phyloP scores from a whole-genome alignment of 2,329 filamentous ascomycete genomes.

The Colletotrichum incanum region DNA sequence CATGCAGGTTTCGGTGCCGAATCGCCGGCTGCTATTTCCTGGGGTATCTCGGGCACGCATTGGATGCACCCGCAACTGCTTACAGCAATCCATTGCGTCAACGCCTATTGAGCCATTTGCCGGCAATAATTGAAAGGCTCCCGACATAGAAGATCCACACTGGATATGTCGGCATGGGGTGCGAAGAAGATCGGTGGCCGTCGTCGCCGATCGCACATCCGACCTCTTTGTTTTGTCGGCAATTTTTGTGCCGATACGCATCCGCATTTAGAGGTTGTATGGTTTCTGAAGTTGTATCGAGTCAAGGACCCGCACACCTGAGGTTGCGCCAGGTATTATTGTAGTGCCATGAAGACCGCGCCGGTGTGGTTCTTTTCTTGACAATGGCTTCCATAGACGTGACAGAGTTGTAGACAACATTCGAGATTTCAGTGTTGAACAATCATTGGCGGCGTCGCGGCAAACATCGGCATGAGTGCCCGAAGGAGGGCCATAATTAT shows the following conservation, averaged over 20 bases:
- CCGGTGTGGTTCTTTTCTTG: neutral
- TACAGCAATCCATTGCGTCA: constrained; percentile 26
- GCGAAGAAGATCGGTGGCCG: constrained; percentile 23
- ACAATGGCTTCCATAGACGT: neutral
- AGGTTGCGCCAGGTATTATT: neutral
- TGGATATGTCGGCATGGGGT: constrained; percentile 32
- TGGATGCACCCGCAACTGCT: neutral
- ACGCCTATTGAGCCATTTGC: neutral
- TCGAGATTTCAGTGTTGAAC: neutral
- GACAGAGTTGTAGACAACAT: neutral
- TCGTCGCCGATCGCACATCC: constrained; percentile 24
- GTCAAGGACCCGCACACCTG: neutral
- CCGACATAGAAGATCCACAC: constrained; percentile 20
- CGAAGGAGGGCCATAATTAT: neutral
- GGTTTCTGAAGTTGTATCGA: neutral
- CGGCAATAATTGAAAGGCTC: neutral
- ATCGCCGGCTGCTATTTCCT: constrained; percentile 19
- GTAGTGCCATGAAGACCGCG: neutral
- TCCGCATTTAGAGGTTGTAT: neutral
- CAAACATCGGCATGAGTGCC: neutral
- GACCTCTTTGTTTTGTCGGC: constrained; percentile 40
- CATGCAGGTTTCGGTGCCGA: constrained; percentile 31
- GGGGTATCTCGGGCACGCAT: neutral
- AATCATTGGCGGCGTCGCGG: neutral
- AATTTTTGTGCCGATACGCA: constrained; percentile 41